Conservation (phyloP, 2,329 filamentous ascomycete species). For the Nannizziopsis arthrosporioides region DNA sequence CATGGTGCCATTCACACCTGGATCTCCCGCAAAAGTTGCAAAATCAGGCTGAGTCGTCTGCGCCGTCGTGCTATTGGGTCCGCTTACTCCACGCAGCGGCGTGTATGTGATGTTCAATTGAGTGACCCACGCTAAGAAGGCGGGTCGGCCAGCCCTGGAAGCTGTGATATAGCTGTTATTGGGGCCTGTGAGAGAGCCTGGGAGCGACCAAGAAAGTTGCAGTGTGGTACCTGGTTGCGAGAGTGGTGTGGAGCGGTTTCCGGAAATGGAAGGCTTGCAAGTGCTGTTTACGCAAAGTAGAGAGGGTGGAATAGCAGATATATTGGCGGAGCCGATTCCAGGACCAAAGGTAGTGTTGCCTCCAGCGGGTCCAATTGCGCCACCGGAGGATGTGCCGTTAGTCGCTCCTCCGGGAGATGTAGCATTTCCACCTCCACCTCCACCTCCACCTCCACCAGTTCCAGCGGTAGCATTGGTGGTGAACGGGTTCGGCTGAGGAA, state of each 20-base stretch:
- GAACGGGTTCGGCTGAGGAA: slow-evolving; percentile 66
- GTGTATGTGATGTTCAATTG: slow-evolving; percentile 68
- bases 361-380: slow-evolving; percentile 31
- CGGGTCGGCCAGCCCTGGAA: slow-evolving; percentile 45
- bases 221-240: slow-evolving; percentile 64
- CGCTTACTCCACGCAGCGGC: slow-evolving; percentile 35
- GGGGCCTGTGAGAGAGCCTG: slow-evolving; percentile 58
- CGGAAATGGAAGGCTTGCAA: slow-evolving; percentile 54
- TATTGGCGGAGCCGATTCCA: slow-evolving; percentile 26
- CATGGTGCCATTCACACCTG: slow-evolving; percentile 63
- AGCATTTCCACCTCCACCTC: no score
- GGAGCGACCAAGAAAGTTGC: slow-evolving; percentile 59
- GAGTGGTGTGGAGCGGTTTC: slow-evolving; percentile 59
- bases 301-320: slow-evolving; percentile 29
- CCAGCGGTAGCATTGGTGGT: slow-evolving; percentile 42
- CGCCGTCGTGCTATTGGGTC: slow-evolving; percentile 1
- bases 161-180: slow-evolving; percentile 72
- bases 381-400: no score
- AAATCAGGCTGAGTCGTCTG: slow-evolving; percentile 50
- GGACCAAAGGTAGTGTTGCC: slow-evolving; percentile 47
- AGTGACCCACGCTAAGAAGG: slow-evolving; percentile 62
- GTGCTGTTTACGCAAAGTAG: slow-evolving; percentile 47
- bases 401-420: no score
- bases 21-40: slow-evolving; percentile 55
- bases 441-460: neutral